Evolutionary conservation across 352 stramenopile species (phyloP), one percentile per base, ranked within the genome.

Genomic region (Phytophthora crassamura): DNA sequence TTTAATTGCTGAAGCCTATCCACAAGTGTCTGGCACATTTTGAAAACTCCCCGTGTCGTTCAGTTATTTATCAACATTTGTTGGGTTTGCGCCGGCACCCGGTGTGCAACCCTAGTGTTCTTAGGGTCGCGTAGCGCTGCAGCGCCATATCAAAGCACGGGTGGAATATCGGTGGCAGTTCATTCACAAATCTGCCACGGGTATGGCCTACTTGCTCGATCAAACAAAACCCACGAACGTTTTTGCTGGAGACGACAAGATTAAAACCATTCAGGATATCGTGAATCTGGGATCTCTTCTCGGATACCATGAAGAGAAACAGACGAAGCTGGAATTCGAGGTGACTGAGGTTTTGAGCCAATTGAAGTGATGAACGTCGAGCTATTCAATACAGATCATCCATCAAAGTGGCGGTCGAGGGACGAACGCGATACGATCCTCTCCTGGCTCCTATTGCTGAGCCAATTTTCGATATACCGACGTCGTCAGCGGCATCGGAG

Each of bases 61-160:
- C 54, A 9, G 54, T 53, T 12, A 30, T 62, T n/a, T 62, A 39
- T 18, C 32, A 53, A 12, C 54, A 51, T 14, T 62, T 62, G 16
- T 6, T 53, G 11, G 41, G 54, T 22, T 33, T 62, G 7, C 2
- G 20, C 15, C 41, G 33, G 14, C 33, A 62, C n/a, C 5, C 54
- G 30, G 25, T 28, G 25, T 28, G 5, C 25, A 28, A 28, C 25
- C 3, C 25, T 4, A 6, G 25, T 4, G 25, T 28, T 28, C 25
- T 4, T 28, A 4, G 25, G 2, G 25, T 28, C 25, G 25, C 25
- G 25, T 6, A 28, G 25, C 25, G 25, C 25, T 28, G 25, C 25
- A 28, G 25, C 25, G 25, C 4, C 25, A 28, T 28, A 28, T 28
- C 25, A 28, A 28, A 28, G 25, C 2, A 28, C 25, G 25, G 25